These are phyloP conservation scores for Stephanocyclus meneghinianus DNA, from an alignment of 352 stramenopile genomes.

Conservation along the genomic window DNA sequence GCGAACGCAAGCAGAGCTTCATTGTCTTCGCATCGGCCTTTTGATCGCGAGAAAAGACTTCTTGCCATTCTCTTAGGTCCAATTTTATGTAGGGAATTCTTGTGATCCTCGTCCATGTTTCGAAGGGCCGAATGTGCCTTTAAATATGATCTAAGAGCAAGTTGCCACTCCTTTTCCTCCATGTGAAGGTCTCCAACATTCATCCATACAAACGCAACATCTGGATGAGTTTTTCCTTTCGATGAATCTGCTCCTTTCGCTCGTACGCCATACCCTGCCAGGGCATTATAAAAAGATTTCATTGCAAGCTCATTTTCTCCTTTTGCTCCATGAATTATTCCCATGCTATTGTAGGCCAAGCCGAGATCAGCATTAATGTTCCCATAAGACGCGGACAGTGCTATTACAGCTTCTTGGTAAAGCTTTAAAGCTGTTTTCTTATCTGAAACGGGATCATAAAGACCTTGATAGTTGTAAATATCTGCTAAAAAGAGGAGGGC, in stretches of 20 bases:
- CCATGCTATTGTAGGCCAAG: constrained; percentile 45
- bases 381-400: constrained; percentile 45
- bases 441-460: constrained; percentile 22
- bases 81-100: constrained; percentile 27
- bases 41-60: not conserved
- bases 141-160: constrained; percentile 49
- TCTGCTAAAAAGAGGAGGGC: constrained; percentile 43
- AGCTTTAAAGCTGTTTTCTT: constrained; percentile 40
- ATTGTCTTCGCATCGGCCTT: constrained; percentile 37
- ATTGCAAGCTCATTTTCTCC: constrained; percentile 41
- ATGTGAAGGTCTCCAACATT: constrained; percentile 55
- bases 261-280: constrained; percentile 52
- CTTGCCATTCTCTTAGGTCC: constrained; percentile 20
- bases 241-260: constrained; percentile 18
- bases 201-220: constrained; percentile 58
- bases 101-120: constrained; percentile 32
- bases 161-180: constrained; percentile 46
- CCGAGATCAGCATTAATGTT: constrained; percentile 39
- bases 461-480: constrained; percentile 50
- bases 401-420: constrained; percentile 42
- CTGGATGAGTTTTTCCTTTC: constrained; percentile 20
- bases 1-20: constrained; percentile 44
- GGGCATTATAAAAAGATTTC: constrained; percentile 47
- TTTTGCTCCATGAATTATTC: constrained; percentile 44
- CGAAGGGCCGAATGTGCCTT: constrained; percentile 50